These are phyloP conservation scores for Sphagnurus paluster DNA, from an alignment of 1,284 basidiomycete species.

Conservation along the genomic window DNA sequence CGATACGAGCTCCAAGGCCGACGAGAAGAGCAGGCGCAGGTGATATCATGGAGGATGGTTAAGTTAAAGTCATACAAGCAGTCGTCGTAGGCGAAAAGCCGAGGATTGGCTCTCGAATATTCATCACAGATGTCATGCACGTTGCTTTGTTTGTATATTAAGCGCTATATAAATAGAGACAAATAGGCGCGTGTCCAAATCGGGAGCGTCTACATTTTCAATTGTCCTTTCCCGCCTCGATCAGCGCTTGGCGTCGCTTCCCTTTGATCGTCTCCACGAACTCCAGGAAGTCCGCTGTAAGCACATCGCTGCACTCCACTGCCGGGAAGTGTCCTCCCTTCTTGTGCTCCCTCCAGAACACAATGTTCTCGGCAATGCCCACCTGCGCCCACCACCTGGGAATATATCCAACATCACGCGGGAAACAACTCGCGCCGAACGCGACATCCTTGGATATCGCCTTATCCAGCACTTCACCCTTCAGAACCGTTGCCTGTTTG, in stretches of 20 bases:
- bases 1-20: conserved; percentile 67
- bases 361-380: conserved; percentile 20
- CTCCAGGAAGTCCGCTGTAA: background rate
- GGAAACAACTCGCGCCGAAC: conserved; percentile 1
- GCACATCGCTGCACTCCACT: background rate
- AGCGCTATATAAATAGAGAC: background rate
- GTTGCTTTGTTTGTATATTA: conserved; percentile 7
- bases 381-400: conserved; percentile 32
- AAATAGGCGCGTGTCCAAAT: conserved; percentile 13
- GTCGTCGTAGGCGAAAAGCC: conserved; percentile 5
- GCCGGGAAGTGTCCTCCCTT: background rate
- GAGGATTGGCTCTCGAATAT: background rate
- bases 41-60: conserved; percentile 37
- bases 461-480: conserved; percentile 17
- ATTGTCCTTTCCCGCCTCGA: background rate
- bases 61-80: conserved; percentile 25
- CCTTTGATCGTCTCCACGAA: background rate
- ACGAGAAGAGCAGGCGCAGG: conserved; percentile 49
- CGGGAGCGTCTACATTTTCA: background rate
- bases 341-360: background rate
- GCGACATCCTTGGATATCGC: background rate
- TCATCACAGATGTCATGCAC: background rate
- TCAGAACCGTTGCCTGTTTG: background rate
- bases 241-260: background rate
- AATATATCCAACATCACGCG: background rate